These are phyloP conservation scores for Leersia perrieri DNA, from an alignment of 176 grass and related monocot genomes.

Conservation along the genomic window DNA sequence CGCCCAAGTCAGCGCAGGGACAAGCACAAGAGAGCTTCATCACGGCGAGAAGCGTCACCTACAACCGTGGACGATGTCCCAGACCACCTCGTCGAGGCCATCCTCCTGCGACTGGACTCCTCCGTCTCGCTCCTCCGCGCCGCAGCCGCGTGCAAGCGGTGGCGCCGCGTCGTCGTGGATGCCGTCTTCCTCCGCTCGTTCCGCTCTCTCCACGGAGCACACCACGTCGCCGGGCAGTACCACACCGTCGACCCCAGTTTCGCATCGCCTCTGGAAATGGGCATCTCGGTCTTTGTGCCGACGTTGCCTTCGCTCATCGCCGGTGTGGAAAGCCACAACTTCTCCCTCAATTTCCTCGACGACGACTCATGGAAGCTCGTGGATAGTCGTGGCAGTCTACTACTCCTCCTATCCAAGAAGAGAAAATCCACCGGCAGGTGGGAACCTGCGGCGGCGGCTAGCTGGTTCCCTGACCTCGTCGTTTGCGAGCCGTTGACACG, in stretches of 20 bases:
- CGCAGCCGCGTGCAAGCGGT: constrained; percentile 4
- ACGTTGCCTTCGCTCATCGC: background rate
- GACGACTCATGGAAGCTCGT: background rate
- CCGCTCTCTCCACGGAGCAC: background rate
- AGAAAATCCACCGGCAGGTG: too few species aligned
- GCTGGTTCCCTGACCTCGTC: background rate
- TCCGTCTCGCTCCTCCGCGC: constrained; percentile 17
- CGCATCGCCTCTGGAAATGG: background rate
- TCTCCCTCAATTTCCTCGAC: constrained; percentile 28
- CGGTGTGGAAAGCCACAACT: background rate
- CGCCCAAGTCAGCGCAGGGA: background rate
- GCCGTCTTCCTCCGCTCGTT: background rate
- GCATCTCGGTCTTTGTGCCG: background rate
- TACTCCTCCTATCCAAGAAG: constrained; percentile 14
- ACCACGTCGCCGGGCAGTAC: constrained; percentile 17
- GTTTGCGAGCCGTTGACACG: background rate
- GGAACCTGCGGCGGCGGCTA: too few species aligned
- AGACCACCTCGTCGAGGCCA: constrained; percentile 1
- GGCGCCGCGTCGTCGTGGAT: background rate
- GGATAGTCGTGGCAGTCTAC: constrained; percentile 5
- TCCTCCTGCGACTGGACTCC: constrained; percentile 11
- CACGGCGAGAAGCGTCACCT: background rate
- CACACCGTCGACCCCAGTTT: background rate
- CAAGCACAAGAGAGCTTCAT: background rate
- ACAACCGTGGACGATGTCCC: constrained; percentile 21